Percentiles rank a stretch among this genome's conserved stretches.
phyloP scores from a whole-genome alignment of 306 rosid species.

The Vicia faba region DNA sequence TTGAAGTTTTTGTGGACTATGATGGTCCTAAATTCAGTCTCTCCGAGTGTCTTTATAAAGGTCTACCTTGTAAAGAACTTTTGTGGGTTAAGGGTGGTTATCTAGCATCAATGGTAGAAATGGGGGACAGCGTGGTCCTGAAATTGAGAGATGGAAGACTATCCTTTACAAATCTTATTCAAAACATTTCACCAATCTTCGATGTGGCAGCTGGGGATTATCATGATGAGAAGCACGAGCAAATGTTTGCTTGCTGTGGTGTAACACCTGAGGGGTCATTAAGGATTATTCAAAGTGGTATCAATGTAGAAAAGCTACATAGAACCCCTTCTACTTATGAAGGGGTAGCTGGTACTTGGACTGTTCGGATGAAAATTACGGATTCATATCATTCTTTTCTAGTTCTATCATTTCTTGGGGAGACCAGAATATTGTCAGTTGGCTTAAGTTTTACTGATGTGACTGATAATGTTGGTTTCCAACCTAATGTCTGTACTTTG shows the following conservation, averaged over 20 bases:
- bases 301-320: constrained; percentile 74
- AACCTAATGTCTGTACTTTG: constrained; percentile 81
- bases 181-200: constrained; percentile 83
- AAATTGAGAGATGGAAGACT: constrained; percentile 77
- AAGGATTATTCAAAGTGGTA: constrained; percentile 84
- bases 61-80: constrained; percentile 73
- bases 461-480: constrained; percentile 95
- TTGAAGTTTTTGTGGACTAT: constrained; percentile 63
- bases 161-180: constrained; percentile 64
- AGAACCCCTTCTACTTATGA: constrained; percentile 83
- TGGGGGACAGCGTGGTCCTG: constrained; percentile 94
- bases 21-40: constrained; percentile 62
- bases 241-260: constrained; percentile 95
- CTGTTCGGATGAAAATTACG: constrained; percentile 68
- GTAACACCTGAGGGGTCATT: constrained; percentile 90
- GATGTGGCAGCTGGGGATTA: constrained; percentile 83
- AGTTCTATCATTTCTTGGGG: constrained; percentile 91
- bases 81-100: constrained; percentile 90
- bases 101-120: constrained; percentile 80
- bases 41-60: constrained; percentile 88
- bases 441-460: constrained; percentile 94
- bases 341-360: constrained; percentile 89
- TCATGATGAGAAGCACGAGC: constrained; percentile 88
- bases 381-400: constrained; percentile 84
- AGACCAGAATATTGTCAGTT: constrained; percentile 91